Evolutionary conservation across 2,329 filamentous ascomycete genomes (phyloP).

Genomic region (Xylariaceae sp.): DNA sequence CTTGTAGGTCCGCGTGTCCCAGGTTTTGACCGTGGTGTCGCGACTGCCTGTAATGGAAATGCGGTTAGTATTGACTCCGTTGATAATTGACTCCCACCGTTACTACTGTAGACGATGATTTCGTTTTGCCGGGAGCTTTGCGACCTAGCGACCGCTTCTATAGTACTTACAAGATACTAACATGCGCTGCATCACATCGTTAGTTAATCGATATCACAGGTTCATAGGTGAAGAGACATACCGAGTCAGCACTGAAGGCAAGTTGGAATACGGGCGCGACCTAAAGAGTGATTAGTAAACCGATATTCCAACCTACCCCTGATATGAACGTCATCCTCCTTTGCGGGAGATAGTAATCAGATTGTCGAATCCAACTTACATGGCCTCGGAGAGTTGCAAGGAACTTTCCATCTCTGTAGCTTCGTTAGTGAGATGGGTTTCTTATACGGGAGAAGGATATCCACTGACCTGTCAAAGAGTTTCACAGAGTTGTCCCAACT

Average conservation of each 20-base stretch:
- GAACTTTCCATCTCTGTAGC: slow-evolving; percentile 61
- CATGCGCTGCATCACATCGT: slow-evolving; percentile 33
- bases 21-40: slow-evolving; percentile 86
- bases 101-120: too few species aligned
- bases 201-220: background rate
- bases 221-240: slow-evolving; percentile 1
- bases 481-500: slow-evolving; percentile 95
- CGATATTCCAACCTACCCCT: background rate
- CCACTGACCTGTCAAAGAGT: slow-evolving; percentile 54
- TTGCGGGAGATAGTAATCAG: background rate
- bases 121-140: too few species aligned
- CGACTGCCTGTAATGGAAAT: slow-evolving; percentile 51
- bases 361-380: slow-evolving; percentile 40
- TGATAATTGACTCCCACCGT: background rate
- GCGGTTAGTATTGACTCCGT: slow-evolving; percentile 17
- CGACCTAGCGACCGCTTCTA: too few species aligned
- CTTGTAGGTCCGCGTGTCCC: slow-evolving; percentile 84
- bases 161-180: slow-evolving; percentile 17
- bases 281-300: slow-evolving; percentile 16
- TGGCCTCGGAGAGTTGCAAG: slow-evolving; percentile 84
- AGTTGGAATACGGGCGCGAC: slow-evolving; percentile 84
- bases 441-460: background rate
- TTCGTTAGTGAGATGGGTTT: slow-evolving; percentile 16
- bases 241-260: slow-evolving; percentile 84
- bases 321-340: background rate